Base-by-base conservation (phyloP, 768 basidiomycete genomes). In the Sarcomyxa edulis region DNA sequence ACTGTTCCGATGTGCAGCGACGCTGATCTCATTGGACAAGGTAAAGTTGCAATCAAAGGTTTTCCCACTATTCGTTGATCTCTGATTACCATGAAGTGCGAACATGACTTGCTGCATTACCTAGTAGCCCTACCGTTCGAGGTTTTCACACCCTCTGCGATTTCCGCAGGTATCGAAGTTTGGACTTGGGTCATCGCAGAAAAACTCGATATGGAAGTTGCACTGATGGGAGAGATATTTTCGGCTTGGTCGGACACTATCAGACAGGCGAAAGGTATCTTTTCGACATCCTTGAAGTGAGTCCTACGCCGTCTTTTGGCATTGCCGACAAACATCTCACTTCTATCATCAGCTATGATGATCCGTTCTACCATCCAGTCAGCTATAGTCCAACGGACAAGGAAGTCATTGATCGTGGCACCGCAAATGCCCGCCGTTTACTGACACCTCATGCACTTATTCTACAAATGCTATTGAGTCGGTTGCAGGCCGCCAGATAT, bases 101-200 rank as follows among this genome's bases (percentile, higher is more conserved):
- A 98, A 42, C 74, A 85, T 52, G 85, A 86, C 16, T 67, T 98
- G 10, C 64, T 98, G 7, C 85, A 89, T 59, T 84, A 91, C 56
- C 66, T 98, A 18, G 93, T 98, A 6, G 69, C 74, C 23, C 59
- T 98, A 12, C 96, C 96, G 0, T 88, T 98, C 50, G 84, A 87
- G 40, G 82, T 88, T 3, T 90, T 90, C 45, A 93, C 87, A 1
- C 90, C 93, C 1, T 67, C 87, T 4, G 80, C 92, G 1, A 78
- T 97, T 40, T 74, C 88, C 11, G 78, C 88, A 2, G 94, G 90
- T 0, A 82, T 93, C 29, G 93, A 98, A 53, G 84, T 85, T 7
- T 98, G 96, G 96, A 91, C 86, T 3, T 97, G 94, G 94, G 73
- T 96, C 0, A 84, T 96, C 37, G 79, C 87, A 10, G 87, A 95